Base-by-base conservation (phyloP, 495 filamentous ascomycete genomes). In the Entonaema liquescens region DNA sequence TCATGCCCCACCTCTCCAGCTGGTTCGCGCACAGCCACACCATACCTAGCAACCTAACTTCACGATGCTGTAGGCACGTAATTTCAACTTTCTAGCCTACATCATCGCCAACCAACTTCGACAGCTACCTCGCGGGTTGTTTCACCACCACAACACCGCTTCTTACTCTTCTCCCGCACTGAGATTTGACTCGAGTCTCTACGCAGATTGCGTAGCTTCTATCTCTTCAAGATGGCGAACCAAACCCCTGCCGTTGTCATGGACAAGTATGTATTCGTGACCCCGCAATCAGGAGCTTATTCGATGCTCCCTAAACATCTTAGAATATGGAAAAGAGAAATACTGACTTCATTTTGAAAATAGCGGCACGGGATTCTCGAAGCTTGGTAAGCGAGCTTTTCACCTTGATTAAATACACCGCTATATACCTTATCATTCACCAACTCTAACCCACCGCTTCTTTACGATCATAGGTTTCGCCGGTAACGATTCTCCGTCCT, bases 181-280 rank as follows among this genome's bases (percentile, higher is more conserved):
- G 2, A 38, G 49, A 26, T 26, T 21, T 67, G 13, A 21, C 54
- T 73, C 76, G 77, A 63, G 53, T 67, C 42, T 52, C 58, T 56
- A 26, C 61, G 63, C 35, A 65, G 60, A 62, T 70, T 38, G 44
- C 54, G 54, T 63, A 73, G 74, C 76, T 72, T 65, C 60, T 70
- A 70, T 67, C 62, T 69, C 67, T 40, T 28, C 73, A 68, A 28
- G 56, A 99, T 99, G 95, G 93, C 95, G 72, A 90, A 89, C 84
- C 94, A 98, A 90, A 98, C 95, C 78, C 95, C 95, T 70, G 95
- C 95, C 91, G 96, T 99, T 97, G 95, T 99, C 93, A 99, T 99
- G 93, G 95, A 99, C 95, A 99, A 99, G 95, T 99, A 90, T 74
- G 95, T 87, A 65, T 66, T 50, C 13, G 60, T 57, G n/a, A 68